Evolutionary conservation across 805 yeast genomes (phyloP), one percentile per base, ranked within the genome.

Genomic region (Candida broadrunensis): DNA sequence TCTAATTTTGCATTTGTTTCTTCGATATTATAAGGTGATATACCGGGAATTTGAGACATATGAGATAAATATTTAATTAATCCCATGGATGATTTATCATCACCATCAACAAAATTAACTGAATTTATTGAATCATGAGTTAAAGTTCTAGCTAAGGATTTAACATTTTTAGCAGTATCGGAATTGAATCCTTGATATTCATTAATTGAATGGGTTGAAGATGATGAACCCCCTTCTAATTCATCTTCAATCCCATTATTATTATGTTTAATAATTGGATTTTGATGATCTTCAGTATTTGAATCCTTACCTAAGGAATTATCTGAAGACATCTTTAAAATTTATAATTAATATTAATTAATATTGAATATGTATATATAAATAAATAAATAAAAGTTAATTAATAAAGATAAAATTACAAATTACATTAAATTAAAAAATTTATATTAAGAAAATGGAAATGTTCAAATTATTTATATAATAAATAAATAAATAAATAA

Each of bases 1-100:
- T 83, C 79, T 49, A 83, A 64, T 38, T 66, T 51, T n/a, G 75
- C 70, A 39, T 67, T 61, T 38, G 49, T 27, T 11, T 43, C 44
- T 3, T 53, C 49, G 11, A 38, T 47, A 29, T 29, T n/a, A 38
- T 54, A 67, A 1, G 81, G 75, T 33, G 51, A 50, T 1, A 66
- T 56, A 42, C 82, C 82, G 0, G 79, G 79, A 20, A 75, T 77
- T 38, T 65, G 67, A 2, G 78, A 70, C 78, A 78, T 72, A 40
- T 76, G 69, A 2, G 80, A 62, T 45, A 79, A 59, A 34, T 67
- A 67, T 38, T 54, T 56, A 42, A 58, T 49, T 40, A 69, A 56
- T 19, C 59, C 69, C 17, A 41, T 40, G n/a, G 56, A 43, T 4
- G 53, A 41, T 17, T 43, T 41, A 20, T 35, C 41, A 36, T 45